Evolutionary conservation across 192 early-diverging fungal species (phyloP), one percentile per base, ranked within the genome.

Genomic region (Dissophora globulifera): DNA sequence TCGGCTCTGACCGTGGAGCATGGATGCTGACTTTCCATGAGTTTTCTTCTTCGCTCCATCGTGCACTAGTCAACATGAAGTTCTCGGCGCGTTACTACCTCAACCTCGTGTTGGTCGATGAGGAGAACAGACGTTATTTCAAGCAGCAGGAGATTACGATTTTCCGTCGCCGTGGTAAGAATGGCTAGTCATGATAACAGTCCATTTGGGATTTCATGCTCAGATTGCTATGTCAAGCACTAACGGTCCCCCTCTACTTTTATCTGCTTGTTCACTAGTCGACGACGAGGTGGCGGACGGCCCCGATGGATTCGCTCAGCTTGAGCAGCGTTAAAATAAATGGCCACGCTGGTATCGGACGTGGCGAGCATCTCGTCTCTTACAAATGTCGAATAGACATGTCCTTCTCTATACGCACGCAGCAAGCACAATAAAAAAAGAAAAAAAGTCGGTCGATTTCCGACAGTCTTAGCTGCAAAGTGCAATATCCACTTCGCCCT

Each of bases 41-140:
- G 13, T 40, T 10, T 40, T 40, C 38, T 40, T 40, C 13, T 40
- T n/a, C n/a, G n/a, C n/a, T 19, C 19, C 3, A 1, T 27, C 46
- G 8, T 42, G 0, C 25, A 48, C 55, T 69, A 75, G 95, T 99
- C 17, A 99, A 99, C 88, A 99, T 97, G 85, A 96, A 96, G 81
- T 99, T 97, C 74, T 96, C 95, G 1, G 94, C 95, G n/a, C 82
- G 98, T 49, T 99, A 99, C 79, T 98, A 96, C 76, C 81, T 99
- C 50, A 99, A 99, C 74, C 86, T 99, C 48, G 97, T 99, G 12
- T 85, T 99, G 17, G 90, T 99, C 55, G 98, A 99, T 78, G 96
- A 99, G 70, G 98, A 99, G 81, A 98, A 97, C 83, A 84, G 98
- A 46, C 86, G 97, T 54, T 99, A 99, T 79, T 99, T 98, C 72